Evolutionary conservation across 129 eudicot genomes (phyloP).

Genomic region (Centella asiatica): DNA sequence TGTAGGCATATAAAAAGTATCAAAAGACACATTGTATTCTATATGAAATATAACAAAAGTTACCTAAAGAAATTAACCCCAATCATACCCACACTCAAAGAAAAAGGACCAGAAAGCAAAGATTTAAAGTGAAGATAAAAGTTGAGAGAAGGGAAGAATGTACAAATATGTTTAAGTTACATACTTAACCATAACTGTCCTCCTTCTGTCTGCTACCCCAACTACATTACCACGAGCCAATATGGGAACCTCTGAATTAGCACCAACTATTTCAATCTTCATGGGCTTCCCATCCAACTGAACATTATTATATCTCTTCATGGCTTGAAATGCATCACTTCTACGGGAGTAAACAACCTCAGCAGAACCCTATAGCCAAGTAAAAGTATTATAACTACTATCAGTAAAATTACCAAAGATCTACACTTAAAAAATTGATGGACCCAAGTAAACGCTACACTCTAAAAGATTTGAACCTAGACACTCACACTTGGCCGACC

Average conservation of each 20-base stretch:
- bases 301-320: slow-evolving; percentile 68
- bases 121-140: no score
- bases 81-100: no score
- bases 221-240: slow-evolving; percentile 74
- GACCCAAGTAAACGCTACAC: no score
- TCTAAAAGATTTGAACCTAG: not conserved
- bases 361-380: slow-evolving; percentile 62
- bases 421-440: no score
- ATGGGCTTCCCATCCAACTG: slow-evolving; percentile 90
- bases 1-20: no score
- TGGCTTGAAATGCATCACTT: slow-evolving; percentile 80
- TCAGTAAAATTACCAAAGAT: no score
- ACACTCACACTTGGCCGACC: slow-evolving; percentile 87
- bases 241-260: slow-evolving; percentile 40
- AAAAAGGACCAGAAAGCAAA: no score
- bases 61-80: no score
- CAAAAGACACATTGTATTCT: no score
- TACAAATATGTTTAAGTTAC: no score
- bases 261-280: slow-evolving; percentile 77
- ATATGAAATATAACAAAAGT: no score
- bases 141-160: no score
- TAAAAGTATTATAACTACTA: not conserved
- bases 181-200: slow-evolving; percentile 77
- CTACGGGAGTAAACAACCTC: slow-evolving; percentile 70
- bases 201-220: slow-evolving; percentile 67